A percentile compares a stretch with the other conserved stretches of the same genome.
Evolutionary conservation across 176 grass and related monocot genomes (phyloP).

Genomic region (Musa itinerans): DNA sequence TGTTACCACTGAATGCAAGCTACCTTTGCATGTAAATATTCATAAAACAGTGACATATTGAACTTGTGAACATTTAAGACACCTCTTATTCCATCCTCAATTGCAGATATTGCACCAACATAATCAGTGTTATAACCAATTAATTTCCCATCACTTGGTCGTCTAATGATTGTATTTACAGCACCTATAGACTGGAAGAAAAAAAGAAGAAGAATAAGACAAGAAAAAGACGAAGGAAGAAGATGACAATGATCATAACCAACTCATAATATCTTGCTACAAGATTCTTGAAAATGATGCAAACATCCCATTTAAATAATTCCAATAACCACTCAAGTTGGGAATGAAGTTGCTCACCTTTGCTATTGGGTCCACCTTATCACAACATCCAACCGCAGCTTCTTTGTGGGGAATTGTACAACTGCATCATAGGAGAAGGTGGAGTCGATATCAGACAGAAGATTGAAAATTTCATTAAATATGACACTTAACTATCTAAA

Average conservation of each 20-base stretch:
- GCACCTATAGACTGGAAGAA: constrained; percentile 74
- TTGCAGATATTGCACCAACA: constrained; percentile 95
- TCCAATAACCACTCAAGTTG: background rate
- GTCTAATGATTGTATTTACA: constrained; percentile 90
- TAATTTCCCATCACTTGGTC: constrained; percentile 63
- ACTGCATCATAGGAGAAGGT: constrained; percentile 36
- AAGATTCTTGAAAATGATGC: background rate
- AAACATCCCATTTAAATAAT: background rate
- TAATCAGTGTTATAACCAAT: constrained; percentile 97
- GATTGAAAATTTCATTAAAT: background rate
- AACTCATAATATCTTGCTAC: background rate
- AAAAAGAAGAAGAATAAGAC: background rate
- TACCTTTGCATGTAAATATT: background rate
- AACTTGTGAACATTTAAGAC: constrained; percentile 21
- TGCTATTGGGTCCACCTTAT: constrained; percentile 90
- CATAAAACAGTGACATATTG: background rate
- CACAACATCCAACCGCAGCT: constrained; percentile 73
- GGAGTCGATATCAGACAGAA: constrained; percentile 13
- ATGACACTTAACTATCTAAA: background rate
- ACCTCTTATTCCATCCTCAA: constrained; percentile 99
- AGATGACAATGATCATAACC: background rate
- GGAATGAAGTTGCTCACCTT: constrained; percentile 35
- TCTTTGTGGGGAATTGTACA: constrained; percentile 95
- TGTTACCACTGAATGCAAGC: background rate
- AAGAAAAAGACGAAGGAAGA: background rate